Percentiles rank a stretch among this genome's conserved stretches.
Evolutionary conservation across 1,284 basidiomycete genomes (phyloP).

Genomic region (Trichosporon inkin): DNA sequence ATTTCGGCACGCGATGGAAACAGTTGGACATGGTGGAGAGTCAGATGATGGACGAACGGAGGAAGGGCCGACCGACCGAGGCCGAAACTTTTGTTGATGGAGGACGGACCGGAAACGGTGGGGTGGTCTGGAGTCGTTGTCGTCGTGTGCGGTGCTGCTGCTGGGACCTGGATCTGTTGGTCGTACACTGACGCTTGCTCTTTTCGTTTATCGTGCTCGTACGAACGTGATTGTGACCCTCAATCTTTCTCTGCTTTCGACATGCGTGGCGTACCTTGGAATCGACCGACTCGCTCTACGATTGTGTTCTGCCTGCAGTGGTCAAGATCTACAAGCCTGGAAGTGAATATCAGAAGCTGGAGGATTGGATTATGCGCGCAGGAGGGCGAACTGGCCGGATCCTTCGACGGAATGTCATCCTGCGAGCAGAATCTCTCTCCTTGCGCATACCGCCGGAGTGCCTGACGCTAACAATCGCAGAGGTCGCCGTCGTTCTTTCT

Average conservation of each 20-base stretch:
- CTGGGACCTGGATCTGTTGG: neutral
- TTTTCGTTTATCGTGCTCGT: too few relatives aligned
- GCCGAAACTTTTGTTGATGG: neutral
- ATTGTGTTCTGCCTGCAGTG: conserved; percentile 2
- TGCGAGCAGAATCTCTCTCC: neutral
- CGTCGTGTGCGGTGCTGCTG: conserved; percentile 1
- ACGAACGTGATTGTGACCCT: too few relatives aligned
- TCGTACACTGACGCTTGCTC: neutral
- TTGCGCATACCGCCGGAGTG: too few relatives aligned
- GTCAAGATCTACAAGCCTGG: conserved; percentile 20
- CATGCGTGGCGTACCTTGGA: neutral
- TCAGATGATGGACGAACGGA: neutral
- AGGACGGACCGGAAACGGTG: neutral
- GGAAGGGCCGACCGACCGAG: neutral
- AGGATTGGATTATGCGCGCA: neutral
- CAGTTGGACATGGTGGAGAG: neutral
- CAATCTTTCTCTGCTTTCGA: neutral
- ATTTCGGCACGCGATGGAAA: neutral
- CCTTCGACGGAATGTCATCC: neutral
- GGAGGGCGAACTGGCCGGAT: neutral
- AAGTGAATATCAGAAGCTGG: conserved; percentile 5
- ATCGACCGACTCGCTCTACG: neutral
- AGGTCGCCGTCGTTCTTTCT: conserved; percentile 94
- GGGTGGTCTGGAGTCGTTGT: neutral
- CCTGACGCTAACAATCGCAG: conserved; percentile 58